A percentile compares a stretch with the other conserved stretches of the same genome.
Conservation (phyloP, 2,329 filamentous ascomycete genomes). For the Coleophoma eucalyptorum region DNA sequence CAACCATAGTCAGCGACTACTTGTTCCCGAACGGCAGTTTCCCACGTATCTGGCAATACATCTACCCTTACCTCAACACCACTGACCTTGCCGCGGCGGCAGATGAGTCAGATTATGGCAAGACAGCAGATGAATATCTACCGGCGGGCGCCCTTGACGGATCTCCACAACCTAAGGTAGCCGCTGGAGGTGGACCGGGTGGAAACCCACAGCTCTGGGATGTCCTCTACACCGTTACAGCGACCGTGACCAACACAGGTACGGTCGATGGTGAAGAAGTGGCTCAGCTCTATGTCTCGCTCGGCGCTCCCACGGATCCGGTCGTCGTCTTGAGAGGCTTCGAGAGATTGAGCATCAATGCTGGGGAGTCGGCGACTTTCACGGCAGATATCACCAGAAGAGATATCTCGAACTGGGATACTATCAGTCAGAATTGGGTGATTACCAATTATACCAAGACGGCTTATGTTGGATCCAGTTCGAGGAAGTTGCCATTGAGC, state of each 20-base stretch:
- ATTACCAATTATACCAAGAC: conserved; percentile 24
- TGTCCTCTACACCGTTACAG: conserved; percentile 48
- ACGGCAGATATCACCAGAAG: conserved; percentile 67
- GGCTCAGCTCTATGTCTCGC: conserved; percentile 66
- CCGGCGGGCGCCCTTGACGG: conserved; percentile 40
- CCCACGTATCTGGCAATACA: conserved; percentile 42
- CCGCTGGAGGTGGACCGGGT: conserved; percentile 48
- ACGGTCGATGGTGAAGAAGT: conserved; percentile 50
- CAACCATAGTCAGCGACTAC: conserved; percentile 61
- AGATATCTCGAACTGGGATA: conserved; percentile 87
- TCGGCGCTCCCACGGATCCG: conserved; percentile 74
- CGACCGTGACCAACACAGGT: conserved; percentile 53
- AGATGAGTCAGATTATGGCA: conserved; percentile 28
- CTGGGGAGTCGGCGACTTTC: conserved; percentile 67
- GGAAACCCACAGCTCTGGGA: conserved; percentile 53
- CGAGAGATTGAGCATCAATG: conserved; percentile 67
- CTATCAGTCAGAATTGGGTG: conserved; percentile 78
- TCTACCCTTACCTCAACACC: conserved; percentile 53
- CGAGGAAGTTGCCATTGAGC: conserved; percentile 24
- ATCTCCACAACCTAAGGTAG: conserved; percentile 37
- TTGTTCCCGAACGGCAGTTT: conserved; percentile 58
- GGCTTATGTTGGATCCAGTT: conserved; percentile 27
- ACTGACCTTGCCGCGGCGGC: conserved; percentile 45
- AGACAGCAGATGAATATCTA: conserved; percentile 27
- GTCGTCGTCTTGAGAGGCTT: conserved; percentile 71